Evolutionary conservation across 805 yeast genomes (phyloP).

Genomic region (Sugiyamaella valdiviana): DNA sequence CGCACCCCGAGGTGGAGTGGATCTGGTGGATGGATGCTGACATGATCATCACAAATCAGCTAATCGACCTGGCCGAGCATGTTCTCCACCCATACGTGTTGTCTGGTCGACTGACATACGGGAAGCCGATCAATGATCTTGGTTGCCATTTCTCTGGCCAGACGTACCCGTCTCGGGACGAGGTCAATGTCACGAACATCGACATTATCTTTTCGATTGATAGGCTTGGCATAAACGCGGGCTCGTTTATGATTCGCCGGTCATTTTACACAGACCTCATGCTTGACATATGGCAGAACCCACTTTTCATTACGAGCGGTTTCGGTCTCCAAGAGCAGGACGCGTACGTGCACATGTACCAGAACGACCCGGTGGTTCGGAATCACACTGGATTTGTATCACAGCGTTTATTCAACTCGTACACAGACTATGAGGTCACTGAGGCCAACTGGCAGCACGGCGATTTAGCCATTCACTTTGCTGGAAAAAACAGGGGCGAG

Average conservation of each 20-base stretch:
- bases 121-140: conserved; percentile 18
- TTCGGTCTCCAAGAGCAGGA: conserved; percentile 25
- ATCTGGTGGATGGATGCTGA: conserved; percentile 37
- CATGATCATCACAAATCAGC: conserved; percentile 31
- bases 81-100: conserved; percentile 27
- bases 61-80: conserved; percentile 25
- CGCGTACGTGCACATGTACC: conserved; percentile 19
- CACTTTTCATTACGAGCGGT: conserved; percentile 9
- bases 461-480: conserved; percentile 28
- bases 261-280: conserved; percentile 21
- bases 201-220: conserved; percentile 29
- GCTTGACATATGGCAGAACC: conserved; percentile 30
- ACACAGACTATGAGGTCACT: conserved; percentile 13
- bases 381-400: conserved; percentile 28
- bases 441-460: conserved; percentile 18
- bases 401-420: conserved; percentile 28
- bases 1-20: conserved; percentile 34
- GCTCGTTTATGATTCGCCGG: conserved; percentile 28
- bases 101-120: conserved; percentile 20
- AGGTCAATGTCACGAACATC: conserved; percentile 16
- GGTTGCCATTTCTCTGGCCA: conserved; percentile 10
- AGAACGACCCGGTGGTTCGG: conserved; percentile 17
- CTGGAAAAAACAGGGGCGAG: conserved; percentile 1
- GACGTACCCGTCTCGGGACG: conserved; percentile 8
- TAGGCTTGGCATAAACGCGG: conserved; percentile 28